Evolutionary conservation across 352 stramenopile genomes (phyloP).

Genomic region (Pythium phragmitis): DNA sequence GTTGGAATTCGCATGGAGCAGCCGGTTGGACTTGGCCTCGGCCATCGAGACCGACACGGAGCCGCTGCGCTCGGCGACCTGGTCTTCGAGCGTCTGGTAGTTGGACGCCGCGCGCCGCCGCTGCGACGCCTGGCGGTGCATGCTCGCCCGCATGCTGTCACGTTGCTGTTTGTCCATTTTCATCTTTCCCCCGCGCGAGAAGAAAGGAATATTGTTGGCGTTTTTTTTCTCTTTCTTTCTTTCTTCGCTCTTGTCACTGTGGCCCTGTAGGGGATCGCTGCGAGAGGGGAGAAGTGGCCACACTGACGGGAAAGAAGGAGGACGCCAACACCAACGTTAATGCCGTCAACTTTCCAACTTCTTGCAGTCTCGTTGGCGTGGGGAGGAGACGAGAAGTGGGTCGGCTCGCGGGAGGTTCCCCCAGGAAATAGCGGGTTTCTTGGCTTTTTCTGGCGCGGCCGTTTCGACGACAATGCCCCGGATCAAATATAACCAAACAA

Average conservation of each 20-base stretch:
- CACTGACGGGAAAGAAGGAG: conserved; percentile 1
- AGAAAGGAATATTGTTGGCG: neutral
- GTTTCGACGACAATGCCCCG: conserved; percentile 10
- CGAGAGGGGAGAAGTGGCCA: conserved; percentile 6
- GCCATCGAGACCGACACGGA: conserved; percentile 23
- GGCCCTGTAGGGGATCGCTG: neutral
- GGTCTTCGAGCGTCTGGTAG: conserved; percentile 79
- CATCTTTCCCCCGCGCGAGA: conserved; percentile 3
- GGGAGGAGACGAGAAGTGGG: neutral
- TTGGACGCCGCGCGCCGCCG: conserved; percentile 69
- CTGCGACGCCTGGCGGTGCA: conserved; percentile 29
- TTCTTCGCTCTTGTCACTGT: neutral
- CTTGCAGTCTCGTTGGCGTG: conserved; percentile 2
- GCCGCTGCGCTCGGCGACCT: conserved; percentile 38
- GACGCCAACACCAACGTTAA: conserved; percentile 2
- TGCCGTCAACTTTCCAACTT: no score
- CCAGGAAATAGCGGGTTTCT: conserved; percentile 18
- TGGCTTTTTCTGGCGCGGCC: conserved; percentile 22
- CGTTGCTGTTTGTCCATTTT: conserved; percentile 22
- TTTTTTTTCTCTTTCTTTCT: neutral
- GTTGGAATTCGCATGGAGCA: conserved; percentile 28
- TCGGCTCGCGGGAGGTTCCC: neutral
- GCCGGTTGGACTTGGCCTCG: conserved; percentile 29
- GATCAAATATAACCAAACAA: conserved; percentile 10
- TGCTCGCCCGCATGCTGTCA: conserved; percentile 20